Conservation (phyloP, 805 yeast genomes). For the Ogataea trehalophila region DNA sequence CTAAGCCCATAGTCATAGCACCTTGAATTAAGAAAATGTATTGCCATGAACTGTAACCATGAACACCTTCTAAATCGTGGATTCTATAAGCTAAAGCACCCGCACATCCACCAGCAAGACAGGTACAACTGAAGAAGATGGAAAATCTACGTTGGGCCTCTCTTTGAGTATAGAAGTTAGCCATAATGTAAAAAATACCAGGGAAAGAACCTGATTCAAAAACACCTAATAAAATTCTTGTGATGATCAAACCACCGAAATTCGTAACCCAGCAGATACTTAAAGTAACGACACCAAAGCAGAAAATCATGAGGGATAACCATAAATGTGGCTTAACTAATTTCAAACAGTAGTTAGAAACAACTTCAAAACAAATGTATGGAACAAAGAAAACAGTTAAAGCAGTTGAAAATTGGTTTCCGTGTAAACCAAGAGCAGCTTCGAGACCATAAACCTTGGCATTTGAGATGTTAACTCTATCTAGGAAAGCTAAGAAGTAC, state of each 20-base stretch:
- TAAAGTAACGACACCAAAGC: constrained; percentile 60
- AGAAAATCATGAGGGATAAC: constrained; percentile 52
- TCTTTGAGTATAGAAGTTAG: constrained; percentile 57
- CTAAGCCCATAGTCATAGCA: constrained; percentile 31
- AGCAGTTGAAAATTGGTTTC: constrained; percentile 58
- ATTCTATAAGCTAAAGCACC: constrained; percentile 69
- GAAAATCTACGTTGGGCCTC: constrained; percentile 70
- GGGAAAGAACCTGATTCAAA: constrained; percentile 74
- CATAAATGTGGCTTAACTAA: constrained; percentile 58
- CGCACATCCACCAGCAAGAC: constrained; percentile 75
- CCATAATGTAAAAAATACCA: constrained; percentile 63
- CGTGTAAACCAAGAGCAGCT: constrained; percentile 46
- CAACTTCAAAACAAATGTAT: constrained; percentile 57
- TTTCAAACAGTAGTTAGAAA: constrained; percentile 60
- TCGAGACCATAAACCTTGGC: constrained; percentile 71
- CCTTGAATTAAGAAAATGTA: constrained; percentile 42
- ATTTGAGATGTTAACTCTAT: constrained; percentile 78
- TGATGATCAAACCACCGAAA: constrained; percentile 54
- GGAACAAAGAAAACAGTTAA: constrained; percentile 71
- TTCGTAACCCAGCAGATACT: constrained; percentile 61
- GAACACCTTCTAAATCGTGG: constrained; percentile 45
- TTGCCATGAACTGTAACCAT: constrained; percentile 41
- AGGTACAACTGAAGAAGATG: constrained; percentile 64
- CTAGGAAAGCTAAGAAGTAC: constrained; percentile 73
- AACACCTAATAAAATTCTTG: constrained; percentile 62